Percentiles rank a stretch among this genome's conserved stretches.
phyloP scores from a whole-genome alignment of 805 yeast species.

The Soucietia sequanensis region DNA sequence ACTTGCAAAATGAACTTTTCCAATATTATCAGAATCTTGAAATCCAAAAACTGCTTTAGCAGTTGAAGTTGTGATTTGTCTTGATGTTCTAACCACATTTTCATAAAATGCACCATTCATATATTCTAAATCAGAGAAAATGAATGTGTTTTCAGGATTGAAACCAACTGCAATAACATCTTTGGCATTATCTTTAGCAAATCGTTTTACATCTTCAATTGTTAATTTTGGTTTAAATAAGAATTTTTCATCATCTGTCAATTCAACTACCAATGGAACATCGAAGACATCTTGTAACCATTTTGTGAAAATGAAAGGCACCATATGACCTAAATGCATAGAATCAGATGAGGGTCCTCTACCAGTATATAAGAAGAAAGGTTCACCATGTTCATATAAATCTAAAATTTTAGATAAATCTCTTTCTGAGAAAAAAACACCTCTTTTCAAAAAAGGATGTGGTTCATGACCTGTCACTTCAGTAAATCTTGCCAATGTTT shows the following conservation, averaged over 20 bases:
- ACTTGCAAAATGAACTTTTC: slow-evolving; percentile 92
- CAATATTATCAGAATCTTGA: slow-evolving; percentile 91
- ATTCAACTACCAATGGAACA: slow-evolving; percentile 88
- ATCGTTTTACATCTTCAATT: slow-evolving; percentile 81
- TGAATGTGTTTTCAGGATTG: slow-evolving; percentile 90
- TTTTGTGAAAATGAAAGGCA: slow-evolving; percentile 92
- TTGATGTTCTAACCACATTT: slow-evolving; percentile 85
- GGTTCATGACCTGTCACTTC: slow-evolving; percentile 87
- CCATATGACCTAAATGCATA: slow-evolving; percentile 96
- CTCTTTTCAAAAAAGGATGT: slow-evolving; percentile 86
- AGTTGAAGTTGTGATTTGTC: slow-evolving; percentile 96
- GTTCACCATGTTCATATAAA: slow-evolving; percentile 90
- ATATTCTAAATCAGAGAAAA: slow-evolving; percentile 87
- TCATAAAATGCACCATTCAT: slow-evolving; percentile 95
- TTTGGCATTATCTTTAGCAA: slow-evolving; percentile 79
- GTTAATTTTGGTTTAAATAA: slow-evolving; percentile 88
- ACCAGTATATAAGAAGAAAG: slow-evolving; percentile 93
- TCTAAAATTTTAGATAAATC: slow-evolving; percentile 77
- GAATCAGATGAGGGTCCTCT: slow-evolving; percentile 95
- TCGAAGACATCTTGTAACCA: slow-evolving; percentile 99
- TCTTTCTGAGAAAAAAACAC: slow-evolving; percentile 90
- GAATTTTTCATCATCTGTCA: slow-evolving; percentile 97
- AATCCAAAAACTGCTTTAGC: slow-evolving; percentile 97
- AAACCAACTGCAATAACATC: slow-evolving; percentile 95
- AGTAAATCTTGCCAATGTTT: slow-evolving; percentile 72